Evolutionary conservation across 768 basidiomycete species (phyloP).

Genomic region (Rhizopogon vesiculosus): DNA sequence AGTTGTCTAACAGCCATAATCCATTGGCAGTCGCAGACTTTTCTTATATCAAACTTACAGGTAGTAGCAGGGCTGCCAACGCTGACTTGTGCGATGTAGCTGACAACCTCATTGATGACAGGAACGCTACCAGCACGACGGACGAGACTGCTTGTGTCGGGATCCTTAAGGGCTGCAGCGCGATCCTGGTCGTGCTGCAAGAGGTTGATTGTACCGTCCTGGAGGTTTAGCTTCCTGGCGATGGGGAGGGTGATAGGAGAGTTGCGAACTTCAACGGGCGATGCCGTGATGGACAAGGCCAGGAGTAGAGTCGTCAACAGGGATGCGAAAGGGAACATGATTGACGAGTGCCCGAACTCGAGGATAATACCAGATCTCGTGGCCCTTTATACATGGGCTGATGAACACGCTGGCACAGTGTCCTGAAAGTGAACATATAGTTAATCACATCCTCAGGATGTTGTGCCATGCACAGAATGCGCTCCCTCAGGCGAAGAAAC

Average conservation of each 20-base stretch:
- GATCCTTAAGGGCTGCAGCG: constrained; percentile 38
- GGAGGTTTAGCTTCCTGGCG: constrained; percentile 47
- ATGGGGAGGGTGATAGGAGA: constrained; percentile 43
- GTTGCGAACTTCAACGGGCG: constrained; percentile 35
- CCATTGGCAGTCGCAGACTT: background rate
- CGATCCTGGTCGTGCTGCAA: constrained; percentile 48
- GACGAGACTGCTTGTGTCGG: constrained; percentile 11
- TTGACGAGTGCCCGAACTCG: background rate
- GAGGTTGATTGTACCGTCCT: constrained; percentile 40
- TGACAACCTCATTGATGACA: constrained; percentile 38
- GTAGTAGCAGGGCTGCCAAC: constrained; percentile 51
- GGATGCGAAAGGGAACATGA: constrained; percentile 34
- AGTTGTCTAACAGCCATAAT: constrained; percentile 30
- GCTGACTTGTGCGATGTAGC: constrained; percentile 35
- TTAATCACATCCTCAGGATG: background rate
- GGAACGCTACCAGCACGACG: constrained; percentile 24
- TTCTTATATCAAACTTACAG: constrained; percentile 30
- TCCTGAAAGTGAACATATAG: constrained; percentile 9
- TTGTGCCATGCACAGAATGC: constrained; percentile 1
- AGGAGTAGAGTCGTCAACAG: constrained; percentile 43
- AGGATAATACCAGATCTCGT: too few relatives aligned
- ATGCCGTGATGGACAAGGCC: constrained; percentile 40
- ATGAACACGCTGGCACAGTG: background rate
- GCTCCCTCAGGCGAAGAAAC: constrained; percentile 6
- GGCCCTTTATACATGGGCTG: background rate